Conservation (phyloP, 108 stramenopile species). For the Conticribra guillardii region DNA sequence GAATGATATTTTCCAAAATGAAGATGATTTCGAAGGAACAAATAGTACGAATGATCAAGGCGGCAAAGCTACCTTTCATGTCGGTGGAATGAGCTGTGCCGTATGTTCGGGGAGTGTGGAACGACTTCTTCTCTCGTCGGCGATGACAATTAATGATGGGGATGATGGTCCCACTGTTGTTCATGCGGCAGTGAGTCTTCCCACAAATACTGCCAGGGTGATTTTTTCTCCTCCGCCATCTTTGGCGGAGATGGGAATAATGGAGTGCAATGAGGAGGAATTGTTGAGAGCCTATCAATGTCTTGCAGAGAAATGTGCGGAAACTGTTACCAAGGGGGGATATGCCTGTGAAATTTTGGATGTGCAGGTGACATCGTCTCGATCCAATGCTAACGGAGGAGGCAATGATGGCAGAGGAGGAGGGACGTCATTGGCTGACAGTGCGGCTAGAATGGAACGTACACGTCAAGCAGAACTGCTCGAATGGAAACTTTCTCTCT, state of each 20-base stretch:
- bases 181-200: constrained; percentile 51
- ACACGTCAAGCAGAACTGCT: constrained; percentile 51
- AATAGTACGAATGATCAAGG: constrained; percentile 3
- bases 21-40: neutral
- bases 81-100: constrained; percentile 74
- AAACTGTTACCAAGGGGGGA: constrained; percentile 51
- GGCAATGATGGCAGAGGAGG: constrained; percentile 7
- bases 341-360: constrained; percentile 58
- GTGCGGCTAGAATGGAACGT: constrained; percentile 60
- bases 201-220: constrained; percentile 56
- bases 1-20: constrained; percentile 3
- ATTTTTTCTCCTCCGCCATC: constrained; percentile 16
- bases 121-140: constrained; percentile 33
- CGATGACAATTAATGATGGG: too few relatives aligned
- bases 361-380: constrained; percentile 8
- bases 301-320: constrained; percentile 47
- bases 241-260: too few relatives aligned
- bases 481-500: constrained; percentile 52
- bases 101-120: constrained; percentile 75
- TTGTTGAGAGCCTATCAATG: too few relatives aligned
- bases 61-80: constrained; percentile 46
- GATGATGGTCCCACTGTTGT: too few relatives aligned
- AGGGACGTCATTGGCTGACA: constrained; percentile 44
- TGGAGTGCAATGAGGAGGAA: too few relatives aligned
- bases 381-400: neutral